These are phyloP conservation scores for Myxozyma monticola DNA, from an alignment of 805 yeast species.

Conservation along the genomic window DNA sequence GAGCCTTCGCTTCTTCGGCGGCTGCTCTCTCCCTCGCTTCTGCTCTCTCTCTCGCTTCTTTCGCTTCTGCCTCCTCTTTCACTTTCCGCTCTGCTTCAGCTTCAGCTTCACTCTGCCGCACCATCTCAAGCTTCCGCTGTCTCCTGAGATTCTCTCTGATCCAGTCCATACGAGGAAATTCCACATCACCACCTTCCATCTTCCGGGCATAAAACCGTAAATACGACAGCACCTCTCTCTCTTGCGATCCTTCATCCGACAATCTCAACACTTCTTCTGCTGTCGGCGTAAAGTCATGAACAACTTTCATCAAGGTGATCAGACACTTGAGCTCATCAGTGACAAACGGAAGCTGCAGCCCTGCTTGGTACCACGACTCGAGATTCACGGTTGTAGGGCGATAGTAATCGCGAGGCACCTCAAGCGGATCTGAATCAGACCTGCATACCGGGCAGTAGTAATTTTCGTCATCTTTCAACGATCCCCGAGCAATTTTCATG, in stretches of 20 bases:
- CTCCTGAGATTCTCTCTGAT: no score
- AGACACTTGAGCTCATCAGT: conserved; percentile 41
- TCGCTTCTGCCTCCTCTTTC: no score
- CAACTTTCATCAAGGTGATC: conserved; percentile 26
- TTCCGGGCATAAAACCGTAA: conserved; percentile 49
- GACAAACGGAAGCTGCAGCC: conserved; percentile 36
- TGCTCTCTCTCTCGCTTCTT: no score
- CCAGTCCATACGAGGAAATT: no score
- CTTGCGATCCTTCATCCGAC: not conserved
- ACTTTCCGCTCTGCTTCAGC: no score
- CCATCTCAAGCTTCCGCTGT: no score
- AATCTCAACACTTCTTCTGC: not conserved
- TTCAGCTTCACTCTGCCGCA: no score
- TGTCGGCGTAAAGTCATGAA: not conserved
- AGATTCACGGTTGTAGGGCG: conserved; percentile 43
- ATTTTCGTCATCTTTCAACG: conserved; percentile 39
- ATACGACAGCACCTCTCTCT: conserved; percentile 20
- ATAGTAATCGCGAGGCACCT: conserved; percentile 39
- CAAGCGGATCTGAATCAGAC: conserved; percentile 40
- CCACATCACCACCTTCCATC: conserved; percentile 47
- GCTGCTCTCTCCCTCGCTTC: no score
- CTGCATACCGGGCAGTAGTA: conserved; percentile 61
- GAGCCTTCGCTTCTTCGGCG: no score
- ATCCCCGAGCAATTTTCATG: conserved; percentile 45
- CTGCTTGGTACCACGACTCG: conserved; percentile 36